Base-by-base conservation (phyloP, 169 alveolate genomes). In the Plasmodium fragile region DNA sequence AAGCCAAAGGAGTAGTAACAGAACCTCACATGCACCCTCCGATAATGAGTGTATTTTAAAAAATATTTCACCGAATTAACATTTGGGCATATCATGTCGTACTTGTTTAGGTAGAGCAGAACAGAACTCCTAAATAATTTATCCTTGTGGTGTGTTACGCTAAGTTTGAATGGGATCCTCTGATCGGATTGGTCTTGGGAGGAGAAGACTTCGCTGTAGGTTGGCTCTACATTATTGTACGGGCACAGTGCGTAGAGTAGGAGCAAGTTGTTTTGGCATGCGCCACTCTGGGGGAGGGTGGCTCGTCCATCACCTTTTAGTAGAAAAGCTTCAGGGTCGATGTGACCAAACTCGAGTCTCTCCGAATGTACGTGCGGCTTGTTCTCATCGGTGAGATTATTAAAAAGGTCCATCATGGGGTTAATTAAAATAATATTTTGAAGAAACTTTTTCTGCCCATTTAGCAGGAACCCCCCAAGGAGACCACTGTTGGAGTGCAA, bases 401-500 rank as follows among this genome's bases (percentile, higher is more conserved):
- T 87, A 18, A 89, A 55, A 34, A 89, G 83, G 55, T 96, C 97
- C 85, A 95, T 55, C 70, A 92, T 92, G 1, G 97, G 97, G 53
- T 94, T 82, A 16, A 92, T 81, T 16, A 95, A 81, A 55, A 92
- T 39, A n/a, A 95, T 43, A 75, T 72, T 85, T 72, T 85, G 73
- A 52, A 85, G 43, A 6, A 45, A 49, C 25, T 72, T 85, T 8
- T 8, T 30, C 43, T 18, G 11, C 41, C 69, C 69, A 53, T 39
- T 53, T 73, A 85, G 43, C 6, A 85, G 39, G 43, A 52, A 85
- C 7, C 93, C 93, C 43, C 93, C 93, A 11, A 85, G 52, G n/a
- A 85, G 41, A 18, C 93, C 93, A 72, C 85, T 52, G 45, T 85
- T 85, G 16, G 93, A 85, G 43, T 85, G 69, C 4, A 85, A 16